Conservation (phyloP, 768 basidiomycete genomes). For the Tephrocybe sp. region DNA sequence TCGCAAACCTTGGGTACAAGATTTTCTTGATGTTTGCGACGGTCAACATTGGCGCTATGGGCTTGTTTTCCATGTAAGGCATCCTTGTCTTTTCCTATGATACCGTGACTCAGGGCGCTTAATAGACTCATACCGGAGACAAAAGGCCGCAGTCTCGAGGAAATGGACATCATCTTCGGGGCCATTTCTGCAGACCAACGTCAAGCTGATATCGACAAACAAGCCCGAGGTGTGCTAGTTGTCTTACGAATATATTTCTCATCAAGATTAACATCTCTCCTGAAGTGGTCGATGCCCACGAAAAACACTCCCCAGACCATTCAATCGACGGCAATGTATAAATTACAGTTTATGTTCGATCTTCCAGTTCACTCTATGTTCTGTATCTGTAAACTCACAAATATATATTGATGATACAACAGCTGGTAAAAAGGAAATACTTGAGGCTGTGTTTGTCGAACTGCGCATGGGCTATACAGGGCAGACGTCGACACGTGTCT, state of each 20-base stretch:
- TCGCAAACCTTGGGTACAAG: conserved; percentile 64
- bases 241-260: background rate
- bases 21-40: conserved; percentile 76
- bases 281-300: background rate
- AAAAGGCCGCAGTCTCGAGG: conserved; percentile 55
- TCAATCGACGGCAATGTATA: background rate
- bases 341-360: no score
- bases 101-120: no score
- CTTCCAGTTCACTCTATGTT: no score
- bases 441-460: no score
- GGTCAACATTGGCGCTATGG: conserved; percentile 73
- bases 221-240: conserved; percentile 33
- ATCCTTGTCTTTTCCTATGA: background rate
- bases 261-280: background rate
- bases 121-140: conserved; percentile 61
- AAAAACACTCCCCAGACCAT: background rate
- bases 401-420: no score
- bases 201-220: conserved; percentile 49
- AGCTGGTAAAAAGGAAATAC: no score
- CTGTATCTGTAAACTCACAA: no score
- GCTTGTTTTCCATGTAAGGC: conserved; percentile 59
- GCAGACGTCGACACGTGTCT: no score
- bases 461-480: no score
- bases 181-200: conserved; percentile 55
- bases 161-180: conserved; percentile 57